phyloP scores from a whole-genome alignment of 495 filamentous ascomycete species.

The Hypoxylon intermedium region DNA sequence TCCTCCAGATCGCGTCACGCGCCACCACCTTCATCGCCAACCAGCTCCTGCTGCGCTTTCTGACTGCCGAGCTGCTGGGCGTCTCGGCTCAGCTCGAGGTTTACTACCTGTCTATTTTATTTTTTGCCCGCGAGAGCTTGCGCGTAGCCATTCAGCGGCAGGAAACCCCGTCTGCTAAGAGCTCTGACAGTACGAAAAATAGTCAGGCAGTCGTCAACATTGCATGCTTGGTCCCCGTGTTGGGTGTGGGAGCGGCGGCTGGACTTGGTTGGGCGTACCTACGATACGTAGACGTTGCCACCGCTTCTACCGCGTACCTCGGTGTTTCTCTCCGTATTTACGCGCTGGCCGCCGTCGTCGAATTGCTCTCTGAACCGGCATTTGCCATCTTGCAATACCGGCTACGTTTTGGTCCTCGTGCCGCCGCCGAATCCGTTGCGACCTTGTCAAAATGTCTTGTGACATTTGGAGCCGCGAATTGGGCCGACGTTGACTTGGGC shows the following conservation, averaged over 20 bases:
- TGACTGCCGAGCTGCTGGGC: constrained; percentile 83
- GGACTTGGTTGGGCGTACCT: constrained; percentile 71
- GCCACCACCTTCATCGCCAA: constrained; percentile 89
- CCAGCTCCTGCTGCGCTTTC: constrained; percentile 82
- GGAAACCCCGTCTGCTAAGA: constrained; percentile 42
- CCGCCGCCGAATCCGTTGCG: constrained; percentile 77
- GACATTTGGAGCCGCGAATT: constrained; percentile 71
- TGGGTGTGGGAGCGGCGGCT: constrained; percentile 70
- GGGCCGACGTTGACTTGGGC: constrained; percentile 65
- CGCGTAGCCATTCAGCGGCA: constrained; percentile 87
- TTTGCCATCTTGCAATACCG: constrained; percentile 84
- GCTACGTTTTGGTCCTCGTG: constrained; percentile 78
- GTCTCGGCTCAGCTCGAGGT: constrained; percentile 89
- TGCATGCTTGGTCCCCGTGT: constrained; percentile 74
- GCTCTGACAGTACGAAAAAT: constrained; percentile 22
- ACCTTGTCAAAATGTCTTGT: constrained; percentile 76
- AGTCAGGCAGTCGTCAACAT: constrained; percentile 84
- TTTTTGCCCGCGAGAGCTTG: constrained; percentile 88
- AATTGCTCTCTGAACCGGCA: constrained; percentile 81
- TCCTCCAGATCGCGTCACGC: constrained; percentile 83
- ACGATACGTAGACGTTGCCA: constrained; percentile 56
- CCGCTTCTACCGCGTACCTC: constrained; percentile 66
- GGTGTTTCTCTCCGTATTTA: constrained; percentile 69
- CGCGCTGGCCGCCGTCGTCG: constrained; percentile 75
- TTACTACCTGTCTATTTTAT: constrained; percentile 84